Conservation (phyloP, 2,329 filamentous ascomycete species). For the Fusarium oligoseptatum region DNA sequence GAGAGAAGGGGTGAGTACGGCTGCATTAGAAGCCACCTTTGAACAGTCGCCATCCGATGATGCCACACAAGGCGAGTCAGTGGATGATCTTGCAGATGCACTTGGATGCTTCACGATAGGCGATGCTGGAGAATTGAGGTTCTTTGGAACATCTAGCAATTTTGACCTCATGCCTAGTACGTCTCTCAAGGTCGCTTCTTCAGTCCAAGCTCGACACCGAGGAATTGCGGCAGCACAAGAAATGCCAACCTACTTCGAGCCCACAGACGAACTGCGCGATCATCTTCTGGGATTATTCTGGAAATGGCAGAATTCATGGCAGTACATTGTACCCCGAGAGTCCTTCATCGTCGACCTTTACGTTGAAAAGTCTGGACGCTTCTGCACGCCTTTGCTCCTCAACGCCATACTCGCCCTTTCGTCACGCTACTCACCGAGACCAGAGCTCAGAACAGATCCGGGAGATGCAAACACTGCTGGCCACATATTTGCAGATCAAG, state of each 20-base stretch:
- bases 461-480: conserved; percentile 22
- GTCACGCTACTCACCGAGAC: conserved; percentile 12
- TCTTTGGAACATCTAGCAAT: background rate
- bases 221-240: conserved; percentile 10
- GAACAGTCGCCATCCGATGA: background rate
- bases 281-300: conserved; percentile 22
- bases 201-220: conserved; percentile 8
- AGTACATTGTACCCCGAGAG: conserved; percentile 19
- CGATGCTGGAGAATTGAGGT: background rate
- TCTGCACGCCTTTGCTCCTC: conserved; percentile 22
- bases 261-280: conserved; percentile 17
- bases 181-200: conserved; percentile 8
- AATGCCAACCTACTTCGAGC: conserved; percentile 8
- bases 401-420: conserved; percentile 22
- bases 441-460: conserved; percentile 17
- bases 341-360: conserved; percentile 18
- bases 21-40: background rate
- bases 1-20: background rate
- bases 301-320: conserved; percentile 32
- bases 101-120: background rate
- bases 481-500: conserved; percentile 18
- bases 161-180: background rate
- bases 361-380: conserved; percentile 12
- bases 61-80: background rate
- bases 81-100: background rate